Conservation (phyloP, 352 stramenopile species). For the Globisporangium viniferum region DNA sequence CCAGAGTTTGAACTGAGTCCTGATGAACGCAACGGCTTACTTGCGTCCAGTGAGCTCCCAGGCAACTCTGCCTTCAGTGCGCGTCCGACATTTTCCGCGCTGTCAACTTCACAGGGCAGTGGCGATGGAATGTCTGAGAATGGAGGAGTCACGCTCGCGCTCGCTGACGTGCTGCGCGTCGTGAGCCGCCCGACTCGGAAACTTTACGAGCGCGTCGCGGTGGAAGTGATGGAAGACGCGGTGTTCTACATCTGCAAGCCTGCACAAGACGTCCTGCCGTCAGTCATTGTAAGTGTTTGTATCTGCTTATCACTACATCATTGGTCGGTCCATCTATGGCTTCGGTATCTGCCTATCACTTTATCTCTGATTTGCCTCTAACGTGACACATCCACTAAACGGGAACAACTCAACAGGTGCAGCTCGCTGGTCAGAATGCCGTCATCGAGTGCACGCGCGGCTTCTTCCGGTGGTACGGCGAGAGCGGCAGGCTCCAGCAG, state of each 20-base stretch:
- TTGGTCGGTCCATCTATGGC: too few relatives aligned
- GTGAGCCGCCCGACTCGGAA: conserved; percentile 34
- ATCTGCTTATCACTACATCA: background rate
- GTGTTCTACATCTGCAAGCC: conserved; percentile 30
- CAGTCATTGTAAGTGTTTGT: background rate
- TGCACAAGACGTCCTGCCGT: background rate
- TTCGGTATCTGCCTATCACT: background rate
- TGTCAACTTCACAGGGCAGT: conserved; percentile 21
- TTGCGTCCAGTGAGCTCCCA: conserved; percentile 23
- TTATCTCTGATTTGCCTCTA: background rate
- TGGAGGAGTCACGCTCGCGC: conserved; percentile 11
- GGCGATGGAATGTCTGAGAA: background rate
- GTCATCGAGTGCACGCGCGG: conserved; percentile 29
- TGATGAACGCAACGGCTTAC: background rate
- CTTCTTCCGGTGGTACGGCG: conserved; percentile 51
- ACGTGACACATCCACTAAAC: background rate
- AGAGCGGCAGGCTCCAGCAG: conserved; percentile 26
- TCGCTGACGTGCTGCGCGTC: conserved; percentile 42
- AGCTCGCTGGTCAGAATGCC: background rate
- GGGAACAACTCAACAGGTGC: conserved; percentile 3
- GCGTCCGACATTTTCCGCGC: conserved; percentile 43
- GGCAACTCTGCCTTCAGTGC: conserved; percentile 39
- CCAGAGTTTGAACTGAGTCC: conserved; percentile 22
- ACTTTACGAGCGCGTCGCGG: conserved; percentile 38
- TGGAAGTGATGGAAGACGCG: conserved; percentile 29